Evolutionary conservation across 2,329 filamentous ascomycete genomes (phyloP).

Genomic region (Diaporthe citriasiana): DNA sequence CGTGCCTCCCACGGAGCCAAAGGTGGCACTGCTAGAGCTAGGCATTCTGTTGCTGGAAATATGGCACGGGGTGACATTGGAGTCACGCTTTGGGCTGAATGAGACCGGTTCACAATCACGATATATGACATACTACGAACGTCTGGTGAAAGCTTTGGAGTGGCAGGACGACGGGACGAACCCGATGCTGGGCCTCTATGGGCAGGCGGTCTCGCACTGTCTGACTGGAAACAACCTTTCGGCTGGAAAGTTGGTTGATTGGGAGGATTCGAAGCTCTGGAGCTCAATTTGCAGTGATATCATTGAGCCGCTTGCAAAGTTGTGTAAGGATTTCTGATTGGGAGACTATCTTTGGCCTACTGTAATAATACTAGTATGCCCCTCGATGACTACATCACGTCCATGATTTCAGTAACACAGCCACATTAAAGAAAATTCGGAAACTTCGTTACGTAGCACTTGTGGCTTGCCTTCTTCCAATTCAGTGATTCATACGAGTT

Average conservation of each 20-base stretch:
- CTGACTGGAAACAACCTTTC: conserved; percentile 2
- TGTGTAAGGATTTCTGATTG: conserved; percentile 4
- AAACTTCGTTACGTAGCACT: too few relatives aligned
- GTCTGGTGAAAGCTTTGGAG: conserved; percentile 29
- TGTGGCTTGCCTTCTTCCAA: too few relatives aligned
- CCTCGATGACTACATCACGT: too few relatives aligned
- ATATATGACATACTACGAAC: background rate
- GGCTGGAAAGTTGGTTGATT: conserved; percentile 29
- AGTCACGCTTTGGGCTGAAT: conserved; percentile 34
- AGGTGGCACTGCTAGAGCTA: conserved; percentile 45
- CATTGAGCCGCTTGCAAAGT: conserved; percentile 40
- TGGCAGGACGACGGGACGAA: conserved; percentile 33
- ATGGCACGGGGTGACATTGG: conserved; percentile 45
- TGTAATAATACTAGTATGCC: too few relatives aligned
- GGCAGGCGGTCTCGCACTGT: conserved; percentile 34
- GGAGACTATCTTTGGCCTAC: too few relatives aligned
- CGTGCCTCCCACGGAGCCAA: conserved; percentile 31
- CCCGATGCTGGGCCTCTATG: conserved; percentile 20
- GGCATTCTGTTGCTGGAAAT: conserved; percentile 48
- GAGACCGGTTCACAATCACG: background rate
- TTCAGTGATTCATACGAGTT: too few relatives aligned
- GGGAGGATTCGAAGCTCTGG: conserved; percentile 40
- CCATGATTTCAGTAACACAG: too few relatives aligned
- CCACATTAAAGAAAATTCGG: too few relatives aligned
- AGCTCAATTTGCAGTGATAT: conserved; percentile 43